Evolutionary conservation across 257 asterid genomes (phyloP), one percentile per base, ranked within the genome.

Genomic region (Perilla frutescens): DNA sequence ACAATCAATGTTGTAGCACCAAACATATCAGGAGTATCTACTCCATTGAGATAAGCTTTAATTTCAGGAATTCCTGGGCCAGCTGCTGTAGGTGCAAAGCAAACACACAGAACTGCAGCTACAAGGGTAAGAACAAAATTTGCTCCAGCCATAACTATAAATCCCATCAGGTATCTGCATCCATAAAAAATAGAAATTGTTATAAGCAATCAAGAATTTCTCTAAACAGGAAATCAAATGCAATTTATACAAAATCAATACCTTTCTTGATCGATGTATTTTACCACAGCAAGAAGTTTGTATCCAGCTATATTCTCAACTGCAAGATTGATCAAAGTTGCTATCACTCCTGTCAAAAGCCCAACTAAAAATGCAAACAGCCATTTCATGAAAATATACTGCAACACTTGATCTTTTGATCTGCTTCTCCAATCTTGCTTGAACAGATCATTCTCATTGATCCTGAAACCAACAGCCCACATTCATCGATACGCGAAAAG

Each of bases 381-480:
- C 98, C 98, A 93, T 86, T 93, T 93, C 72, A 81, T 68, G 81
- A 88, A 86, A 14, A 88, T 66, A 77, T 89, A 89, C 85, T 91
- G 97, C 85, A 93, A 44, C 4, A 89, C 91, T 81, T 90, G 89
- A 13, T 79, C 82, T 73, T 70, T 84, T 59, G 98, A 89, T 85
- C 97, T 82, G 86, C 96, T 87, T 85, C 97, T 89, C 98, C 98
- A 89, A 71, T 91, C 98, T 60, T 93, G 98, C 89, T 93, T 93
- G 90, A 93, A 93, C 77, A 91, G 88, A 82, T 93, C 96, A 77
- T 92, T 92, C 77, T 92, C 98, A 40, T 92, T 90, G 77, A 92
- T 89, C 95, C 97, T 92, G 48, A 60, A 55, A 80, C 45, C 78
- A 67, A 74, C 5, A 34, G 26, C 71, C 41, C 53, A 64, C 44